Base-by-base conservation (phyloP, 805 yeast species). In the Jamesozyma hellenica region DNA sequence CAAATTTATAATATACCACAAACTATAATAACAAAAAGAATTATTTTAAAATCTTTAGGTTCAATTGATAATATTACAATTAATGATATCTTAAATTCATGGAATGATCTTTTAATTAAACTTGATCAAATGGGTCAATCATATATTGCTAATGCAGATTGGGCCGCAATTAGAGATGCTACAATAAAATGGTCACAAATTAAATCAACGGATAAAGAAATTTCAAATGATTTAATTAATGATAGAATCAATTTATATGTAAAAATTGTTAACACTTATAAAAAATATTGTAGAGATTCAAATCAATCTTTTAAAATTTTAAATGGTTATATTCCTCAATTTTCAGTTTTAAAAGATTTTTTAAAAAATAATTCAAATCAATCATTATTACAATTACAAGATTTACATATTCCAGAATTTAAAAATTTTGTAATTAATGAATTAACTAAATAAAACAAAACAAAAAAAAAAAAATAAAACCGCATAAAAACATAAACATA, bases 151-250 rank as follows among this genome's bases (percentile, higher is more conserved):
- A 76, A 75, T 56, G 88, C 88, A 10, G 87, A 81, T 60, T 82
- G 87, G 87, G 78, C 83, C 19, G 80, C 87, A 2, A 58, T 82
- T 39, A 74, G 87, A 63, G 85, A 79, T 56, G 83, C 88, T 16
- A 82, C 90, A 2, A 43, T 56, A 7, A 43, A 49, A 3, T 52
- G 52, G 52, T 38, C 56, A 50, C 51, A 49, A 27, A 5, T 12
- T 11, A 21, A 37, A 11, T 16, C 28, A n/a, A 18, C 14, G 8
- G 12, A 17, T 14, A 9, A 11, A 14, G n/a, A 14, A 9, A 13
- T 16, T 16, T 14, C 32, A 10, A 3, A 14, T n/a, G 14, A 16
- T n/a, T 28, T 18, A 10, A 15, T 21, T 2, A 52, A 63, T 13
- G 68, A 65, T 30, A 65, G 82, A 55, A 63, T 65, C 26, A 63